Evolutionary conservation across 2,329 filamentous ascomycete genomes (phyloP).

Genomic region (Zymoseptoria passerinii): DNA sequence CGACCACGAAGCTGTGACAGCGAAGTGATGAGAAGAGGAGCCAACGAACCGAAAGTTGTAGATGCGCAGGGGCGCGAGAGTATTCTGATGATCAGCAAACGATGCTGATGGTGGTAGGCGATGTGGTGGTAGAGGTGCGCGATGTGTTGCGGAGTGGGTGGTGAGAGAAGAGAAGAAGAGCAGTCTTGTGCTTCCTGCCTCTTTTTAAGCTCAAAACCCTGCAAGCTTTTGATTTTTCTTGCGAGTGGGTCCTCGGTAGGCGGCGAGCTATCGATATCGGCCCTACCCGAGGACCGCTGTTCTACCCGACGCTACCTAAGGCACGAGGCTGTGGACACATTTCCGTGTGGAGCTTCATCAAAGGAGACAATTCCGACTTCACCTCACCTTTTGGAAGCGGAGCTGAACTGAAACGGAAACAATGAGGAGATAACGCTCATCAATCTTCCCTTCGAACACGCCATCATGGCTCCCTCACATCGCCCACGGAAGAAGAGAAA

Average conservation of each 20-base stretch:
- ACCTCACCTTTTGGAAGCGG: neutral
- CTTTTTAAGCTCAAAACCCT: too few species aligned
- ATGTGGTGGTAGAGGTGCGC: neutral
- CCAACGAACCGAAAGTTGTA: conserved; percentile 21
- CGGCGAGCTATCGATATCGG: too few species aligned
- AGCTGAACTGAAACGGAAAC: neutral
- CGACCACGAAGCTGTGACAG: conserved; percentile 18
- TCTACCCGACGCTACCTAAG: neutral
- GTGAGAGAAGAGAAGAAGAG: neutral
- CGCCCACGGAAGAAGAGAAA: conserved; percentile 36
- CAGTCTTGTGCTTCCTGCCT: neutral
- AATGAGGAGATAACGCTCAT: conserved; percentile 7
- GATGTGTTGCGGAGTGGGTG: neutral
- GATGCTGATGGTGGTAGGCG: conserved; percentile 4
- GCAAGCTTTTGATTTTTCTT: too few species aligned
- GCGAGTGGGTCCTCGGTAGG: too few species aligned
- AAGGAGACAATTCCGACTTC: neutral
- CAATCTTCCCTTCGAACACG: neutral
- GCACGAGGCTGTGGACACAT: too few species aligned
- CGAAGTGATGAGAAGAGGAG: conserved; percentile 19
- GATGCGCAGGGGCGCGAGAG: conserved; percentile 1
- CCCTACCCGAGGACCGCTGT: too few species aligned
- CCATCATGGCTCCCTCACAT: conserved; percentile 21
- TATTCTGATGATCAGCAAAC: conserved; percentile 1
- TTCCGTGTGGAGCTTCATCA: neutral